Conservation (phyloP, 345 rosid genomes). For the Ceriops decandra region DNA sequence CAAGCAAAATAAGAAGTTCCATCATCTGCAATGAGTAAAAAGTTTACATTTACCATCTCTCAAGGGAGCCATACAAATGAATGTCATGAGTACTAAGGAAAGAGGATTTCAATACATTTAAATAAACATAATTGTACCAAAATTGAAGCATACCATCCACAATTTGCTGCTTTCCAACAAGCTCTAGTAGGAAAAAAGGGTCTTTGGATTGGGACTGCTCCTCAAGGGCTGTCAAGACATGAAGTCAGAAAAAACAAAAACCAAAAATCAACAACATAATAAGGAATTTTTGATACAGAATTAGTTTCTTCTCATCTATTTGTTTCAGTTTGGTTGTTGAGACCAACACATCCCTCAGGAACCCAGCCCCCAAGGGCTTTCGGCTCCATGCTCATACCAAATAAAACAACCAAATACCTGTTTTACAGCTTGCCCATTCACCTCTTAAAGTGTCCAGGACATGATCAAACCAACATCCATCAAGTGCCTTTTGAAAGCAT, state of each 20-base stretch:
- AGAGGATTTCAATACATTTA: background rate
- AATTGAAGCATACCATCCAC: slow-evolving; percentile 28
- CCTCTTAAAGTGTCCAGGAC: slow-evolving; percentile 34
- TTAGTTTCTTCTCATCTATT: background rate
- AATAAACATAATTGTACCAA: background rate
- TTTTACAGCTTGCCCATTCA: slow-evolving; percentile 49
- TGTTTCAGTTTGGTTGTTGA: background rate
- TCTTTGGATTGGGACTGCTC: slow-evolving; percentile 38
- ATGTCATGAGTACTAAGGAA: background rate
- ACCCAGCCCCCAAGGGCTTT: slow-evolving; percentile 1
- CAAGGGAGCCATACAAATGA: background rate
- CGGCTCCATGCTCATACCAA: background rate
- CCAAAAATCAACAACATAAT: background rate
- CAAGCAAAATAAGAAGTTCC: slow-evolving; percentile 31
- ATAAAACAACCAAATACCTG: slow-evolving; percentile 30
- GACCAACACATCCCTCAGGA: background rate
- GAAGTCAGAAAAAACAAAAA: slow-evolving; percentile 13
- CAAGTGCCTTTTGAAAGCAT: slow-evolving; percentile 46
- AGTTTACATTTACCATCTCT: background rate
- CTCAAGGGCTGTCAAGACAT: slow-evolving; percentile 43
- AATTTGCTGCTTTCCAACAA: slow-evolving; percentile 29
- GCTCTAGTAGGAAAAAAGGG: slow-evolving; percentile 49
- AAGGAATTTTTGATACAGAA: background rate
- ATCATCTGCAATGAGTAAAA: slow-evolving; percentile 31
- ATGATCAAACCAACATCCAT: slow-evolving; percentile 58